Conservation (phyloP, 805 yeast species). For the Saccharomycodes ludwigii region DNA sequence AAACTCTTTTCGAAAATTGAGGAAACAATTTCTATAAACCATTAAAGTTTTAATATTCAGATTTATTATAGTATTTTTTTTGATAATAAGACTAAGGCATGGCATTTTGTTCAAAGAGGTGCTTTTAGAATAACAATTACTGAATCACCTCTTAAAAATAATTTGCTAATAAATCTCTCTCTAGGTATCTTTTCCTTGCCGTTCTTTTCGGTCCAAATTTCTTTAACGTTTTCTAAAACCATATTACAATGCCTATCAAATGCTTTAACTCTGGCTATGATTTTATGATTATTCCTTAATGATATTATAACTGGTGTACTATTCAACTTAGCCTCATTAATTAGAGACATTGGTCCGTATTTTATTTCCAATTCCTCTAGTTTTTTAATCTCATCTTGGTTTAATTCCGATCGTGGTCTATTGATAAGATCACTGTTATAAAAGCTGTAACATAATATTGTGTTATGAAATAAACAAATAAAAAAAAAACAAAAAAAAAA, state of each 20-base stretch:
- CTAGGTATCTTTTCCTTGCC: constrained; percentile 46
- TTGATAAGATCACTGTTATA: constrained; percentile 56
- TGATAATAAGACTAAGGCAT: too few relatives aligned
- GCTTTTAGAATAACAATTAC: constrained; percentile 70
- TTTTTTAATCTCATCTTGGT: constrained; percentile 65
- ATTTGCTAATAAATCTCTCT: constrained; percentile 75
- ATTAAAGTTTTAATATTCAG: neutral
- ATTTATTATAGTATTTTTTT: constrained; percentile 1
- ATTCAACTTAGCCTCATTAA: constrained; percentile 70
- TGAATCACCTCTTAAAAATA: constrained; percentile 92
- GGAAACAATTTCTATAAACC: neutral
- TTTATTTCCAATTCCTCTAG: constrained; percentile 82
- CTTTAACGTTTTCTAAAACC: constrained; percentile 86
- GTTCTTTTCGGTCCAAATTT: constrained; percentile 61
- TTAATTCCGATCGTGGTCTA: constrained; percentile 67
- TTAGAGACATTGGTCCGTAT: constrained; percentile 82
- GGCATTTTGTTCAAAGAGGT: constrained; percentile 21
- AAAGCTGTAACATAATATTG: too few relatives aligned
- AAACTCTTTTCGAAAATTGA: neutral
- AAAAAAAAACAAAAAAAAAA: too few relatives aligned
- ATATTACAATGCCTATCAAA: constrained; percentile 94
- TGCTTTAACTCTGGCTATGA: constrained; percentile 82
- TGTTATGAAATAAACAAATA: too few relatives aligned
- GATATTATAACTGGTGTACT: constrained; percentile 75
- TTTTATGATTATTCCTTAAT: constrained; percentile 84